phyloP scores from a whole-genome alignment of 805 yeast species.

The Starmerella lactis-condensi region DNA sequence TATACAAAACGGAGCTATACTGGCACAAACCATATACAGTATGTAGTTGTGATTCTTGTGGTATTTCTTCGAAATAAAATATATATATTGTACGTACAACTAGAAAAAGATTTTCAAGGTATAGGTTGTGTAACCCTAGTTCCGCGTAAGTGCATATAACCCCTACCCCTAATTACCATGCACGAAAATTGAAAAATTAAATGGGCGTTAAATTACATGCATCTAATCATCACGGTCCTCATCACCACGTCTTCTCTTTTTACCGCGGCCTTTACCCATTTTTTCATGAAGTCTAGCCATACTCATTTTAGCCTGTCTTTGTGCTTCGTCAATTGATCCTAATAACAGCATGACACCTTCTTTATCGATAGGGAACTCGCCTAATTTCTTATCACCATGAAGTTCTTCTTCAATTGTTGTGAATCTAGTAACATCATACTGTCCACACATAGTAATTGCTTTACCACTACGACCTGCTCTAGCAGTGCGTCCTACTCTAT shows the following conservation, averaged over 20 bases:
- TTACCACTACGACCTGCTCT: conserved; percentile 92
- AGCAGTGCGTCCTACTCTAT: conserved; percentile 91
- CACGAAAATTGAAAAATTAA: too few species aligned
- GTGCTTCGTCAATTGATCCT: conserved; percentile 78
- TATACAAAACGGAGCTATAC: too few species aligned
- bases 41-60: too few species aligned
- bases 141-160: too few species aligned
- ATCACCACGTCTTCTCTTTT: conserved; percentile 28
- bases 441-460: conserved; percentile 76
- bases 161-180: too few species aligned
- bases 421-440: conserved; percentile 79
- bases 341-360: conserved; percentile 60
- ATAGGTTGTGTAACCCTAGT: too few species aligned
- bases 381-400: conserved; percentile 46
- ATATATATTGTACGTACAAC: too few species aligned
- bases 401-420: conserved; percentile 77
- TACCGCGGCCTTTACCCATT: conserved; percentile 21
- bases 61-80: too few species aligned
- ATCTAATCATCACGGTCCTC: conserved; percentile 29
- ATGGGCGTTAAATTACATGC: too few species aligned
- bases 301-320: conserved; percentile 70
- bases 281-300: conserved; percentile 48
- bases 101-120: too few species aligned
- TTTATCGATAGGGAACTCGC: conserved; percentile 63
- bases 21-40: too few species aligned